These are phyloP conservation scores for Trichomonascaceae sp. DNA, from an alignment of 1,139 yeast species.

Conservation along the genomic window DNA sequence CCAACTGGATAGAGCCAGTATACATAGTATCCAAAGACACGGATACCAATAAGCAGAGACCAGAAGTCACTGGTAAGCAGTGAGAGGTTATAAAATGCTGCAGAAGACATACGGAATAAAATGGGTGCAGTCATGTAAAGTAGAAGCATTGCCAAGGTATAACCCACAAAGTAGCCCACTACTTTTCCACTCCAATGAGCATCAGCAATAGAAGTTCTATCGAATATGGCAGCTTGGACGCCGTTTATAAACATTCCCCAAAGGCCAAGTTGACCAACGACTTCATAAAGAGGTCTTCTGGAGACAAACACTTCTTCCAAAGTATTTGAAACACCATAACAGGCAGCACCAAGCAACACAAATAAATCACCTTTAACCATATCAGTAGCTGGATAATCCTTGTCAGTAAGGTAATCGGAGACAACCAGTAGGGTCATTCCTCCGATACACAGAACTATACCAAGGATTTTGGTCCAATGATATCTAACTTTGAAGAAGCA, in stretches of 20 bases:
- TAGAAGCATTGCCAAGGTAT: conserved; percentile 35
- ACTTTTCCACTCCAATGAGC: conserved; percentile 37
- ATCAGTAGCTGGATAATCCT: conserved; percentile 34
- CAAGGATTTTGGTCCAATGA: conserved; percentile 41
- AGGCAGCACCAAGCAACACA: conserved; percentile 39
- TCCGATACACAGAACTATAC: conserved; percentile 37
- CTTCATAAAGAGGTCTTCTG: conserved; percentile 40
- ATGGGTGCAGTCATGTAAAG: conserved; percentile 39
- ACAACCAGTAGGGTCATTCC: conserved; percentile 40
- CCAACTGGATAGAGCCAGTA: conserved; percentile 44
- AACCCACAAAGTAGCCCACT: conserved; percentile 41
- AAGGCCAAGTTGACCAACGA: conserved; percentile 38
- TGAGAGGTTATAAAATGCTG: conserved; percentile 41
- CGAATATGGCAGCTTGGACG: conserved; percentile 40
- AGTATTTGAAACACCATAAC: conserved; percentile 41
- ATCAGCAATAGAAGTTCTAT: conserved; percentile 31
- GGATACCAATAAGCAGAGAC: conserved; percentile 39
- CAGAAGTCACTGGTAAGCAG: conserved; percentile 41
- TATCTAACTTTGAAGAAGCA: conserved; percentile 38
- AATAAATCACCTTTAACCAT: conserved; percentile 41
- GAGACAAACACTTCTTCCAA: conserved; percentile 41
- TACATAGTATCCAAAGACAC: conserved; percentile 39
- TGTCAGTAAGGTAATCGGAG: conserved; percentile 37
- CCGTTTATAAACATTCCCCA: conserved; percentile 39
- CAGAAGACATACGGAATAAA: conserved; percentile 40